Evolutionary conservation across 192 early-diverging fungal genomes (phyloP).

Genomic region (Diversispora epigaea): DNA sequence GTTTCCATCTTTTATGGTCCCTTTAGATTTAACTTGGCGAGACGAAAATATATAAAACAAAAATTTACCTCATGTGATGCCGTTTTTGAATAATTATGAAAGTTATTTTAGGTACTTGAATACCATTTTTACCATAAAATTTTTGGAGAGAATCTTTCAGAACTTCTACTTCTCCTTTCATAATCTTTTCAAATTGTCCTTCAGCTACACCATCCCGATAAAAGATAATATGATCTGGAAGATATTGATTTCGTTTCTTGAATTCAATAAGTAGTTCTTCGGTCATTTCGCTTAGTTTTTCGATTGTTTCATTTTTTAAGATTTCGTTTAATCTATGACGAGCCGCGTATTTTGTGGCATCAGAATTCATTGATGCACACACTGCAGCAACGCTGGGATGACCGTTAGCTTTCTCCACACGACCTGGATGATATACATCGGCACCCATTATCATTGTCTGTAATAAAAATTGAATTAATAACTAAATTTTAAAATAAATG

Average conservation of each 20-base stretch:
- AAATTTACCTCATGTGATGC: neutral
- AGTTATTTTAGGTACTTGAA: neutral
- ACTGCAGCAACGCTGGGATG: neutral
- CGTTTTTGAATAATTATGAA: neutral
- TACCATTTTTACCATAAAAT: neutral
- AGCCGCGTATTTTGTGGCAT: conserved; percentile 56
- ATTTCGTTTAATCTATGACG: conserved; percentile 32
- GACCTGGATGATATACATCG: neutral
- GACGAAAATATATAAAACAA: no score
- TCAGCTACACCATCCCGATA: conserved; percentile 88
- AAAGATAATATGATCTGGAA: conserved; percentile 71
- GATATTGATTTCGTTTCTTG: conserved; percentile 42
- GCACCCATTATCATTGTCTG: neutral
- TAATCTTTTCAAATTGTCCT: conserved; percentile 49
- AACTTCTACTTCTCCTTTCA: neutral
- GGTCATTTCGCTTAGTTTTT: conserved; percentile 64
- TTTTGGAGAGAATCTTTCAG: neutral
- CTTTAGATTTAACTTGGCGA: no score
- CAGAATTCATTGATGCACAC: conserved; percentile 51
- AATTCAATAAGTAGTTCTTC: conserved; percentile 52
- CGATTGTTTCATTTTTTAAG: conserved; percentile 53
- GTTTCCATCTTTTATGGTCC: neutral
- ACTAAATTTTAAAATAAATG: no score
- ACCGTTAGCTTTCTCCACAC: neutral
- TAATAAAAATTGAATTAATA: neutral